Base-by-base conservation (phyloP, 2,329 filamentous ascomycete species). In the Ceratocystis variospora region DNA sequence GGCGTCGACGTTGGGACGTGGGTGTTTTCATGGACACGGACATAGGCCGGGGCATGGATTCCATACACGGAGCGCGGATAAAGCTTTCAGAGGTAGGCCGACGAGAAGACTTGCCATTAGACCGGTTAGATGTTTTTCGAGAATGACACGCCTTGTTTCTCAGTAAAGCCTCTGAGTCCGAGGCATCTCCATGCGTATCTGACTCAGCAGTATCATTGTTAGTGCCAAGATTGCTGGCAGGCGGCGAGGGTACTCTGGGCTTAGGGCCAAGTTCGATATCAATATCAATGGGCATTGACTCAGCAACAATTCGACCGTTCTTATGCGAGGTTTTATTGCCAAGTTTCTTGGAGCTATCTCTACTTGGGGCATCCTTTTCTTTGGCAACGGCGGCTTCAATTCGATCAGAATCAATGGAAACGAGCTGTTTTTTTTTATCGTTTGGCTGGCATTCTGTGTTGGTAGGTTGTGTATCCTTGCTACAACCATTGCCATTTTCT, bases 121-220 rank as follows among this genome's bases (percentile, higher is more conserved):
- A 67, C n/a, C 66, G 66, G 53, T 44, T 61, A 15, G 61, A 64
- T 28, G 63, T 59, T 62, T 48, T 63, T n/a, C 66, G 63, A 17
- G 46, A 44, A 44, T 68, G 63, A 7, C 45, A 25, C 22, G 22
- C n/a, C 12, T 65, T 65, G n/a, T n/a, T 65, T 12, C 25, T 44
- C 53, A 17, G 31, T 44, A 22, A 12, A 45, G 62, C 12, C 45
- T 67, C 66, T 1, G 66, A 67, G n/a, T 64, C 62, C 5, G 62
- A 64, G 12, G 55, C 53, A 44, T 50, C 53, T 22, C n/a, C 44
- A 19, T 50, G 17, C 1, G 17, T 37, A 22, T 50, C 44, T 19
- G 59, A 22, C 28, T 45, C 55, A n/a, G 55, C 55, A 37, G 55
- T 37, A 53, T 53, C 48, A 28, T 10, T 25, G 25, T 17, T 53